Percentiles rank a stretch among this genome's conserved stretches.
Conservation (phyloP, 163 green algal species). For the Volvox carteri region DNA sequence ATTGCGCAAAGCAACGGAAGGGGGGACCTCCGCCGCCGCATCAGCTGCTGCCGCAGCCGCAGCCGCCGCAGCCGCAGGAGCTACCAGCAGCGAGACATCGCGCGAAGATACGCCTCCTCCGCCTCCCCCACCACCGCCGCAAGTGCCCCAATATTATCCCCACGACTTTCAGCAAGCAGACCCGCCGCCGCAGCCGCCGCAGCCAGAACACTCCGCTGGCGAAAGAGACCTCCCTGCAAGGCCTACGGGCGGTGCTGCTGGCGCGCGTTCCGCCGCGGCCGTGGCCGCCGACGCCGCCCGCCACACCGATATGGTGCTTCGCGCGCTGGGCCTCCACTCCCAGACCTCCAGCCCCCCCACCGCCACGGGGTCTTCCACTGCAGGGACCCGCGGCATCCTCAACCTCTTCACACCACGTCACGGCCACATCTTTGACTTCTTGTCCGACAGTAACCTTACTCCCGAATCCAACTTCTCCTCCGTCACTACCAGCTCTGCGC, state of each 20-base stretch:
- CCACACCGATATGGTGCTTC: not conserved
- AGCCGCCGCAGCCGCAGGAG: not conserved
- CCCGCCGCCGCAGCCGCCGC: too few relatives aligned
- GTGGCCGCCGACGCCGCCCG: not conserved
- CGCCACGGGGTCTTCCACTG: not conserved
- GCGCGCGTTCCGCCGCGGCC: not conserved
- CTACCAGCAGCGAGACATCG: not conserved
- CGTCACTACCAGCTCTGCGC: not conserved
- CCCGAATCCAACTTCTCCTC: slow-evolving; percentile 1
- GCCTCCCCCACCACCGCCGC: too few relatives aligned
- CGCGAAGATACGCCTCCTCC: too few relatives aligned
- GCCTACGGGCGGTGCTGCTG: not conserved
- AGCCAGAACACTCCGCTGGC: too few relatives aligned
- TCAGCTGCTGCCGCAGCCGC: not conserved
- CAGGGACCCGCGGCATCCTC: not conserved
- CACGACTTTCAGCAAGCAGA: too few relatives aligned
- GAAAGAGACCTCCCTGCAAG: too few relatives aligned
- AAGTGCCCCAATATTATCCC: too few relatives aligned
- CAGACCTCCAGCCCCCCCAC: not conserved
- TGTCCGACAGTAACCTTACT: slow-evolving; percentile 34
- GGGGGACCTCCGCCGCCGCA: not conserved
- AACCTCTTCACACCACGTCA: slow-evolving; percentile 15
- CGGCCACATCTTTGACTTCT: not conserved
- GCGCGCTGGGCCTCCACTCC: not conserved
- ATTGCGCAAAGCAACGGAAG: not conserved